phyloP scores from a whole-genome alignment of 768 basidiomycete genomes.

The Boletus pseudopeckii region DNA sequence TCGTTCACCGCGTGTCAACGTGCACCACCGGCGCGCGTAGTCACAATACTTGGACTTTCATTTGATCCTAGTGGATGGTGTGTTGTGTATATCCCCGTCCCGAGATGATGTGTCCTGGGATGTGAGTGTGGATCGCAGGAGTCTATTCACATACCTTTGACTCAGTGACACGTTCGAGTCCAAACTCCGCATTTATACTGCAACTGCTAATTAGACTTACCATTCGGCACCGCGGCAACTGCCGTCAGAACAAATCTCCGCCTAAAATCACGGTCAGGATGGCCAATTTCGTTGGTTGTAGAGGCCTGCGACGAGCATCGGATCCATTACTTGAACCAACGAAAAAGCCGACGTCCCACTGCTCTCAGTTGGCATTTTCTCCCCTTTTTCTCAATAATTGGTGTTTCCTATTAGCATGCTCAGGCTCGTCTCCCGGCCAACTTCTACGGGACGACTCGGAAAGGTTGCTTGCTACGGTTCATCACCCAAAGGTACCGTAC shows the following conservation, averaged over 20 bases:
- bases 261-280: constrained; percentile 7
- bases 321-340: constrained; percentile 11
- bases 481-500: constrained; percentile 32
- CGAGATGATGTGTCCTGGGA: too few relatives aligned
- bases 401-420: constrained; percentile 46
- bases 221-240: constrained; percentile 1
- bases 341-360: constrained; percentile 12
- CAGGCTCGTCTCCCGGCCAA: constrained; percentile 66
- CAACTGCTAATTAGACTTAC: too few relatives aligned
- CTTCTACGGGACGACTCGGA: constrained; percentile 68
- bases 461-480: constrained; percentile 48
- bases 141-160: too few relatives aligned
- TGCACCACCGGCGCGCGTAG: too few relatives aligned
- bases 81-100: too few relatives aligned
- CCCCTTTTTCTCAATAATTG: constrained; percentile 11
- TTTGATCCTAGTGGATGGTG: too few relatives aligned
- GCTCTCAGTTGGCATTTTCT: constrained; percentile 22
- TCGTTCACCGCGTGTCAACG: too few relatives aligned
- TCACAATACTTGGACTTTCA: too few relatives aligned
- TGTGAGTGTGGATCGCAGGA: too few relatives aligned
- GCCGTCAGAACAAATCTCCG: constrained; percentile 23
- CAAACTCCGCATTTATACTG: too few relatives aligned
- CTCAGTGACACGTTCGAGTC: too few relatives aligned
- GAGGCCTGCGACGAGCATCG: constrained; percentile 43
- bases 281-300: constrained; percentile 31